Evolutionary conservation across 2,329 filamentous ascomycete species (phyloP), one percentile per base, ranked within the genome.

Genomic region (Delphinella strobiligena): DNA sequence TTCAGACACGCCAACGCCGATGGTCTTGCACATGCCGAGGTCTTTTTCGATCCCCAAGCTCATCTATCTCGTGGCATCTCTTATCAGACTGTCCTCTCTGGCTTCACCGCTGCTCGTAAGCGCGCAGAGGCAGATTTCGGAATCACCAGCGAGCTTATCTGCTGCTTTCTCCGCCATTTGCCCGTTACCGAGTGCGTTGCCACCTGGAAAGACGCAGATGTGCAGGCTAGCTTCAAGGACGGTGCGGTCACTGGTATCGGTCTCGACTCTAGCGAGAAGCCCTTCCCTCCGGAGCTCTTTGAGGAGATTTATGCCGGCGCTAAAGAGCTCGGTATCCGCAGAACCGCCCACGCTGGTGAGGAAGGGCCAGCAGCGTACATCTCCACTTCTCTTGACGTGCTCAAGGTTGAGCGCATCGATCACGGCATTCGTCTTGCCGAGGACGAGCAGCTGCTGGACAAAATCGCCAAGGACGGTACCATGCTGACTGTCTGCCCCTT

Each of bases 21-120:
- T 45, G 74, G 75, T 29, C 76, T 87, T 2, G 68, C 73, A 36
- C 82, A 88, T 53, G 79, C 79, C 11, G 82, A 88, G 58, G 70
- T 86, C 47, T 88, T 86, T 63, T 87, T 88, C 61, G 83, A 88
- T 55, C 82, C 82, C 2, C 82, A 88, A 58, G 80, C 79, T 1
- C 83, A 88, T 57, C 71, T 75, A 4, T 62, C 61, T 10, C 71
- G 81, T 14, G 78, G 78, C 4, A 61, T 88, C 3, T 48, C 66
- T 5, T 80, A 83, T 53, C 62, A 69, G 12, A 78, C 73, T 2
- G 70, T 87, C 16, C 67, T 86, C 3, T 54, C 59, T 3, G 83
- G 82, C 2, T 76, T 85, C 49, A 62, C 61, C 0, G 65, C 66
- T 1, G 82, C 78, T 1, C 71, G 77, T 49, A 53, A 60, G 39